phyloP scores from a whole-genome alignment of 140 eudicot genomes.

The Oenanthe javanica region DNA sequence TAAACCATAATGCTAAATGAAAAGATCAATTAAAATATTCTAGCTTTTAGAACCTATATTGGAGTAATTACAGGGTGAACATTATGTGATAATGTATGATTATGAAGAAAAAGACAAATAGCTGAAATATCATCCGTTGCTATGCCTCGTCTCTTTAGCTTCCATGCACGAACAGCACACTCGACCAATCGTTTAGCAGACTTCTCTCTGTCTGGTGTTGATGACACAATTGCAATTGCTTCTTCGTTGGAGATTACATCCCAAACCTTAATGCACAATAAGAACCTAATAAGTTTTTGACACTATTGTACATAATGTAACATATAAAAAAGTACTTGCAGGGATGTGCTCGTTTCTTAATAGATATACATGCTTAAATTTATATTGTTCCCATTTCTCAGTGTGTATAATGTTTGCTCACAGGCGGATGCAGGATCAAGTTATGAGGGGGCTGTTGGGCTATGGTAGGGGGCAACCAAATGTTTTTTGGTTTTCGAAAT shows the following conservation, averaged over 20 bases:
- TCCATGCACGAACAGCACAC: slow-evolving; percentile 65
- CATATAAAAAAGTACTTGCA: not conserved
- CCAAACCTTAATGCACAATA: slow-evolving; percentile 56
- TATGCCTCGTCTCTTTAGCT: slow-evolving; percentile 66
- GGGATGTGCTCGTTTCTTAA: not conserved
- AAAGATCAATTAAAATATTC: not conserved
- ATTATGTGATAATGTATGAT: slow-evolving; percentile 26
- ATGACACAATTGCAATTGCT: slow-evolving; percentile 68
- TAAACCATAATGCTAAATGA: not conserved
- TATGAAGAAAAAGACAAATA: slow-evolving; percentile 67
- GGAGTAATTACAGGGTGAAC: slow-evolving; percentile 34
- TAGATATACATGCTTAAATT: not conserved
- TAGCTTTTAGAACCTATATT: slow-evolving; percentile 16
- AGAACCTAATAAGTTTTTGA: not conserved
- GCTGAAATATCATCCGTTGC: slow-evolving; percentile 94
- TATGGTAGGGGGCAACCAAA: not conserved
- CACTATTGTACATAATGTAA: not conserved
- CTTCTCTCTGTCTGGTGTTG: slow-evolving; percentile 58
- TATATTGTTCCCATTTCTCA: not conserved
- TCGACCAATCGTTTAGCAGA: slow-evolving; percentile 73
- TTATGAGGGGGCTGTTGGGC: not conserved
- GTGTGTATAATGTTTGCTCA: not conserved
- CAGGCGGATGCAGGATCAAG: not conserved
- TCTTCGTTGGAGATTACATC: slow-evolving; percentile 90
- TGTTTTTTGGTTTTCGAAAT: not conserved